Percentiles rank a stretch among this genome's conserved stretches.
Conservation (phyloP, 441 rosid species). For the Cnidoscolus chayamansa region DNA sequence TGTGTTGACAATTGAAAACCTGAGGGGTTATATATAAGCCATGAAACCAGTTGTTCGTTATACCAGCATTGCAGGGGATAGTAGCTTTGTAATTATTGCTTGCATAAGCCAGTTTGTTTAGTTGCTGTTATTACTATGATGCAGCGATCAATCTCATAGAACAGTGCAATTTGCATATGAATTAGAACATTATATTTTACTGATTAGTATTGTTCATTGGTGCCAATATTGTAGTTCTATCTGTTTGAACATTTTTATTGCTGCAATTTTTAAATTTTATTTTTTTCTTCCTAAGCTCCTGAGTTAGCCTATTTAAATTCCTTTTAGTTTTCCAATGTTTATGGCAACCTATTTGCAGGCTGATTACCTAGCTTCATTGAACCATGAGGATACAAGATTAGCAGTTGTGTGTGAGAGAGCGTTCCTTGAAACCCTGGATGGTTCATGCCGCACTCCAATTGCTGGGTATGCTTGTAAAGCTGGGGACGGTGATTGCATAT, state of each 20-base stretch:
- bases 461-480: conserved; percentile 86
- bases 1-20: neutral
- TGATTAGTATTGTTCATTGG: neutral
- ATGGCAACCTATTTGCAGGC: conserved; percentile 44
- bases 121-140: neutral
- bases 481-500: conserved; percentile 68
- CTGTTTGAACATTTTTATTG: no score
- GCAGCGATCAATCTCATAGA: no score
- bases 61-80: neutral
- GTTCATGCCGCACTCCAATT: conserved; percentile 96
- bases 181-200: no score
- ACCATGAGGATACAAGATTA: conserved; percentile 89
- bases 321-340: neutral
- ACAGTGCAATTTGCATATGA: neutral
- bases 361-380: conserved; percentile 68
- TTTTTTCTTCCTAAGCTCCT: neutral
- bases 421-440: conserved; percentile 69
- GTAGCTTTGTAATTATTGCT: neutral
- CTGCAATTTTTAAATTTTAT: no score
- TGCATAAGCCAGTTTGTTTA: neutral
- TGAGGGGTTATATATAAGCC: neutral
- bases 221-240: neutral
- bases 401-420: conserved; percentile 91
- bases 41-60: neutral
- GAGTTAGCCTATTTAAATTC: neutral